Evolutionary conservation across 495 filamentous ascomycete genomes (phyloP).

Genomic region (Aspergillus coremiiformis): DNA sequence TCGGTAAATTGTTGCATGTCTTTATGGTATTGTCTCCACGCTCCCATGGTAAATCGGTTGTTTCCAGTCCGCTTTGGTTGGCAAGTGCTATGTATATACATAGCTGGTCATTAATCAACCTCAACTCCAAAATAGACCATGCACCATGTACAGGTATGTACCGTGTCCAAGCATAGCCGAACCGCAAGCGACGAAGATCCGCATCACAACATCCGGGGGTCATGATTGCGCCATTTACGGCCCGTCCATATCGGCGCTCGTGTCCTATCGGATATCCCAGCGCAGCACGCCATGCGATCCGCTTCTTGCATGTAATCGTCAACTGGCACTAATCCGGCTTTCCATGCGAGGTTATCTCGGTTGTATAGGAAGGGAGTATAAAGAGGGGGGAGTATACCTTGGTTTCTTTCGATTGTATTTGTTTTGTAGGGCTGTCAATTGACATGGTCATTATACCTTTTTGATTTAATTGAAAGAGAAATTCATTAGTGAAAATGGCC

Average conservation of each 20-base stretch:
- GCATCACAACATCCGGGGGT: slow-evolving; percentile 29
- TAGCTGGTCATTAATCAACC: too few relatives aligned
- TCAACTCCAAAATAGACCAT: too few relatives aligned
- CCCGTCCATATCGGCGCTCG: background rate
- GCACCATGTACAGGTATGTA: too few relatives aligned
- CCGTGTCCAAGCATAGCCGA: too few relatives aligned
- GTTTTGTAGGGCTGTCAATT: too few relatives aligned
- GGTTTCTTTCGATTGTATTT: too few relatives aligned
- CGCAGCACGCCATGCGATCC: slow-evolving; percentile 20
- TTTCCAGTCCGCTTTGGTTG: too few relatives aligned
- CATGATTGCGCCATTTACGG: slow-evolving; percentile 27
- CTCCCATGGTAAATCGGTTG: too few relatives aligned
- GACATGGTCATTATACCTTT: too few relatives aligned
- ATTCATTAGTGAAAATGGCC: slow-evolving; percentile 19
- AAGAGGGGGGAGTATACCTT: background rate
- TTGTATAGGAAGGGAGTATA: background rate
- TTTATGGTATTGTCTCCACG: too few relatives aligned
- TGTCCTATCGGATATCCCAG: slow-evolving; percentile 3
- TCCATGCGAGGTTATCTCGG: background rate
- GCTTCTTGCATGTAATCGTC: slow-evolving; percentile 9
- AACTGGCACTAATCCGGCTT: background rate
- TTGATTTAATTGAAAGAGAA: background rate
- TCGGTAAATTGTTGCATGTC: too few relatives aligned
- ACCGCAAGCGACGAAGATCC: background rate
- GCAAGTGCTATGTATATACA: too few relatives aligned